Percentiles rank a stretch among this genome's conserved stretches.
These are phyloP conservation scores for Moniliophthora roreri DNA, from an alignment of 1,284 basidiomycete genomes.

Conservation along the genomic window DNA sequence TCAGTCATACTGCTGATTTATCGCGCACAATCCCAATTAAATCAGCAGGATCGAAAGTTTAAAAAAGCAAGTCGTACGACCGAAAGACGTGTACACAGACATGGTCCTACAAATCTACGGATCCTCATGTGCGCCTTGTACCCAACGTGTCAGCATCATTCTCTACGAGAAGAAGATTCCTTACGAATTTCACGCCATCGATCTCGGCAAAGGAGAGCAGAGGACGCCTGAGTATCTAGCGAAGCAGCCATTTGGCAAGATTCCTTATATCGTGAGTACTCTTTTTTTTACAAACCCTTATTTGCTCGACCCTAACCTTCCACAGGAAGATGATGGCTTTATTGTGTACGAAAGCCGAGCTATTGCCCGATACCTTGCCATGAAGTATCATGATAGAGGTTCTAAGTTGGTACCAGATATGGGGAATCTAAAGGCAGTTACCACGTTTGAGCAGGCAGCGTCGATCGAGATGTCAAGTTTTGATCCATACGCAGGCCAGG, in stretches of 20 bases:
- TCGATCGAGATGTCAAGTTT: slow-evolving; percentile 9
- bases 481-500: slow-evolving; percentile 1
- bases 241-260: slow-evolving; percentile 61
- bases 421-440: slow-evolving; percentile 1
- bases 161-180: slow-evolving; percentile 43
- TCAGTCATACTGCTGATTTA: too few relatives aligned
- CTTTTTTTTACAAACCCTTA: neutral
- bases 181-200: slow-evolving; percentile 37
- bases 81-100: too few relatives aligned
- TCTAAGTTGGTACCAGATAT: slow-evolving; percentile 12
- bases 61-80: too few relatives aligned
- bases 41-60: too few relatives aligned
- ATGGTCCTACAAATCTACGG: slow-evolving; percentile 18
- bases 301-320: neutral
- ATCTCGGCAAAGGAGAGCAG: slow-evolving; percentile 38
- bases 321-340: slow-evolving; percentile 37
- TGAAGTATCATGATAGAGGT: slow-evolving; percentile 38
- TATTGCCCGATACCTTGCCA: slow-evolving; percentile 43
- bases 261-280: slow-evolving; percentile 53
- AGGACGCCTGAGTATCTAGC: slow-evolving; percentile 37
- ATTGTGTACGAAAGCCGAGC: slow-evolving; percentile 50
- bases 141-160: slow-evolving; percentile 39
- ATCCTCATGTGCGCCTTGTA: slow-evolving; percentile 38
- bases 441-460: slow-evolving; percentile 10
- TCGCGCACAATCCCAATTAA: too few relatives aligned